Evolutionary conservation across 805 yeast species (phyloP), one percentile per base, ranked within the genome.

Genomic region (Naumovozyma castellii): DNA sequence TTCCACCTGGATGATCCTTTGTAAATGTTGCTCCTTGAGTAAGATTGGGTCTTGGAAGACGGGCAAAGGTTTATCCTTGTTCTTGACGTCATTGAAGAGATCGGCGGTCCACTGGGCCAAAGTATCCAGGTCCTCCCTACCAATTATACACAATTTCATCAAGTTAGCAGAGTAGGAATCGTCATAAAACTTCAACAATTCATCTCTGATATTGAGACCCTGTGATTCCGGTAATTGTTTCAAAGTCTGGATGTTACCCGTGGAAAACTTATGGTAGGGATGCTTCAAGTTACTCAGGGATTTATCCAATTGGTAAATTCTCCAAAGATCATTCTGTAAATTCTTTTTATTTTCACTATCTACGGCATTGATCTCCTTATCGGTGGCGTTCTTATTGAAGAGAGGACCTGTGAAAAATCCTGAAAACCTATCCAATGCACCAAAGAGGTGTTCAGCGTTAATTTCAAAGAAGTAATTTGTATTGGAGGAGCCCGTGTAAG

Each of bases 291-390:
- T 85, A 14, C 92, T 70, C 29, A 80, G 66, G 37, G 80, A 71
- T 62, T 84, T 83, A 40, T 84, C 88, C 38, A 90, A 68, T 64
- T 90, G 97, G 53, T 80, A 80, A 36, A 85, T 64, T 53, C 97
- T 75, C 97, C 97, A 87, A 34, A 65, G 57, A 61, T 90, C 98
- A 56, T 73, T 82, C 61, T 90, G 97, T 38, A 92, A 67, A 58
- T 90, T 90, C 65, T 92, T 90, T 59, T 87, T 90, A 66, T 90
- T 86, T 64, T 90, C 98, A 30, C 95, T 83, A 61, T 90, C 96
- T 8, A 90, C 97, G 1, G 97, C 97, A 46, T 78, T 76, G 51
- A 90, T 83, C 62, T 90, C 98, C 41, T 97, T 72, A 55, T 87
- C 95, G 56, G 86, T 84, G 56, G 96, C 80, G 46, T 76, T 68